These are phyloP conservation scores for Mortierella alpina DNA, from an alignment of 192 early-diverging fungal genomes.

Conservation along the genomic window DNA sequence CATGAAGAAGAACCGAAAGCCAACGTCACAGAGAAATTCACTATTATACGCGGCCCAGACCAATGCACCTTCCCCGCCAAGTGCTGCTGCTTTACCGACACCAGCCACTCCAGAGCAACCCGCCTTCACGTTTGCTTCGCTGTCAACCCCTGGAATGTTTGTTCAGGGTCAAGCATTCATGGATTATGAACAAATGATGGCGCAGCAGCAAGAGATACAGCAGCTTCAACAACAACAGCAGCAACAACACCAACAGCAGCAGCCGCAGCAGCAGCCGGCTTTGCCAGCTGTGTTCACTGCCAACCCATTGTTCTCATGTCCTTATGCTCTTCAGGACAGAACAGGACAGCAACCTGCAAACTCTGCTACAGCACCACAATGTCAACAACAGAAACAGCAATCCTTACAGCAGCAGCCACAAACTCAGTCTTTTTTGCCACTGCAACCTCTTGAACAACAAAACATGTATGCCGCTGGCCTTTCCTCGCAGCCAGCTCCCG, in stretches of 20 bases:
- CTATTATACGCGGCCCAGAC: conserved; percentile 8
- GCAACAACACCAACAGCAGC: background rate
- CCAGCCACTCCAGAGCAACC: background rate
- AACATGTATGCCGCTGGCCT: background rate
- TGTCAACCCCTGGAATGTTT: conserved; percentile 49
- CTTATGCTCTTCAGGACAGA: conserved; percentile 32
- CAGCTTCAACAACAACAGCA: conserved; percentile 7
- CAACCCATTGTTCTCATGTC: conserved; percentile 36
- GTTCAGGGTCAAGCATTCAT: conserved; percentile 39
- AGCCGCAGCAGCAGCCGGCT: conserved; percentile 8
- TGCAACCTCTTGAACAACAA: conserved; percentile 10
- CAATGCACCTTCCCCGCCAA: background rate
- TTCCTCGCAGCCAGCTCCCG: background rate
- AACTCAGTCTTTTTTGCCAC: background rate
- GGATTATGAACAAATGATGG: conserved; percentile 29
- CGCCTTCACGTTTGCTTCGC: conserved; percentile 29
- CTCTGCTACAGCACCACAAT: background rate
- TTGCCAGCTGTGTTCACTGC: conserved; percentile 7
- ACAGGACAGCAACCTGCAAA: background rate
- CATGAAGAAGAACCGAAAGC: conserved; percentile 40
- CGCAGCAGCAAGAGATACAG: conserved; percentile 3
- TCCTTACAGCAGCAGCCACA: background rate
- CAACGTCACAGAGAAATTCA: conserved; percentile 33
- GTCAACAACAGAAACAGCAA: conserved; percentile 1
- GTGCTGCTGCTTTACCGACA: background rate